Evolutionary conservation across 257 asterid species (phyloP).

Genomic region (Solanum chilense): DNA sequence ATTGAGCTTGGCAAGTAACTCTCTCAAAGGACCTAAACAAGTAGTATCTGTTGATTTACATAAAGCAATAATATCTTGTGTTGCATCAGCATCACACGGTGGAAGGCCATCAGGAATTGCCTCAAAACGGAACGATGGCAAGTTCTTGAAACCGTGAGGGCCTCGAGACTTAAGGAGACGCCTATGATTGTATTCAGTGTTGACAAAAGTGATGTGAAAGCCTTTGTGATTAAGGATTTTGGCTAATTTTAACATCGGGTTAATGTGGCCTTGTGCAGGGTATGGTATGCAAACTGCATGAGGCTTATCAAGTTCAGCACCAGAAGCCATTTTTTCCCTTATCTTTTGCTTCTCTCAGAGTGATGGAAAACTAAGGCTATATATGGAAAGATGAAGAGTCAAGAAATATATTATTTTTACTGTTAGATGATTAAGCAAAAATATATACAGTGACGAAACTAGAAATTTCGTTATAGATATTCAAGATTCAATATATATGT

Average conservation of each 20-base stretch:
- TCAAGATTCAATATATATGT: no score
- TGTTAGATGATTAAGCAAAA: no score
- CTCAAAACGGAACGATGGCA: slow-evolving; percentile 13
- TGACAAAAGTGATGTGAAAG: slow-evolving; percentile 6
- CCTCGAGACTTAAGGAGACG: slow-evolving; percentile 19
- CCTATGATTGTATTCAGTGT: slow-evolving; percentile 11
- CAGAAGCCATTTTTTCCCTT: slow-evolving; percentile 3
- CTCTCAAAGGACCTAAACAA: slow-evolving; percentile 9
- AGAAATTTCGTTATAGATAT: no score
- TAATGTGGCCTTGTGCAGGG: slow-evolving; percentile 29
- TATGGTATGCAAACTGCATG: slow-evolving; percentile 23
- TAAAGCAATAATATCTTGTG: slow-evolving; percentile 10
- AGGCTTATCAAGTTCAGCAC: slow-evolving; percentile 2
- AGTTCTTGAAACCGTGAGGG: slow-evolving; percentile 5
- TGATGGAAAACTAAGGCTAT: background rate
- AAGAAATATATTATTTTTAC: no score
- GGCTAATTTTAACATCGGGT: slow-evolving; percentile 19
- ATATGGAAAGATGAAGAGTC: background rate
- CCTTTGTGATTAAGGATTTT: slow-evolving; percentile 19
- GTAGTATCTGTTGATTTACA: slow-evolving; percentile 6
- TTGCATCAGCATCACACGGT: slow-evolving; percentile 12
- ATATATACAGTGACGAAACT: no score
- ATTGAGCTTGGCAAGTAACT: slow-evolving; percentile 3
- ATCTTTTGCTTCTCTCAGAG: background rate
- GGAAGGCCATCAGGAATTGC: slow-evolving; percentile 28